Evolutionary conservation across 306 rosid genomes (phyloP), one percentile per base, ranked within the genome.

Genomic region (Lablab purpureus): DNA sequence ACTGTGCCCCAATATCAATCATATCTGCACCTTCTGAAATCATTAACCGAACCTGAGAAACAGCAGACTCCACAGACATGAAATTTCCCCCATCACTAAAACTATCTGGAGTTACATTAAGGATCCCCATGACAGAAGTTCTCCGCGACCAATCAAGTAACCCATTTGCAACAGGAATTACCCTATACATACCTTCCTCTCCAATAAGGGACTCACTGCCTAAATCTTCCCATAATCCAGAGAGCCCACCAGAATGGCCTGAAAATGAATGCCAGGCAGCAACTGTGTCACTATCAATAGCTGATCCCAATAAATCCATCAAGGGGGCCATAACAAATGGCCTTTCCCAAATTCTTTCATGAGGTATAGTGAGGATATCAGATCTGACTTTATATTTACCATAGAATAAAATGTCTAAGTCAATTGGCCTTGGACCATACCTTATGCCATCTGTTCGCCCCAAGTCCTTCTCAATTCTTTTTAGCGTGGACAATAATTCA

Each of bases 351-450:
- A 91, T 93, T 87, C 94, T 89, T 88, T 93, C 97, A 58, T 95
- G 97, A 43, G 99, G 98, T 67, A 95, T 76, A 0, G 78, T 85
- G 68, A 95, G 97, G 67, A 87, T 79, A 65, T 89, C 88, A 21
- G 97, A 93, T 28, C 83, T 80, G 40, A 93, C 87, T 84, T 82
- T 85, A 50, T 66, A 85, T 82, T 87, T 93, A 68, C 97, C 99
- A 63, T 92, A 91, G 76, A 95, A 95, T 80, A 95, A 82, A 73
- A 95, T 88, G 82, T 95, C 99, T 41, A 91, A 85, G 88, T 95
- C 99, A 67, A 91, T 93, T 56, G 96, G 96, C 81, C 98, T 89
- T 47, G 98, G 99, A 71, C 99, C 99, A 74, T 90, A 95, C 87
- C 97, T 87, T 84, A 93, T 85, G 41, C 97, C 93, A 25, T 43